These are phyloP conservation scores for Acorus calamus DNA, from an alignment of 106 monocot genomes.

Conservation along the genomic window DNA sequence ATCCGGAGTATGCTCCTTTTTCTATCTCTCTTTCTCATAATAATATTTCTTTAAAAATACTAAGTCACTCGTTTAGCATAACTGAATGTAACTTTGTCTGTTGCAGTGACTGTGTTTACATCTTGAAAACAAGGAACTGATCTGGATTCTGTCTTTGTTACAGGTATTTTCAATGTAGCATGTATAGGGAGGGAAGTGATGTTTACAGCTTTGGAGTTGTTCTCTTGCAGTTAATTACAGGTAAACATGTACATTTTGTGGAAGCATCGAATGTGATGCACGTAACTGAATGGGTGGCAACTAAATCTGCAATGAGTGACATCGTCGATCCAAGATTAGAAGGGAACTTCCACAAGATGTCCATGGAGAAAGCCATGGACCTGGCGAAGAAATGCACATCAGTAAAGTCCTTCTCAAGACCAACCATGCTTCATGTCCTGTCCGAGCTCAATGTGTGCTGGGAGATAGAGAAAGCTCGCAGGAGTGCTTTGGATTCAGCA, in stretches of 20 bases:
- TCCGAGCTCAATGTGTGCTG: slow-evolving; percentile 18
- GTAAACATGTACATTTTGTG: background rate
- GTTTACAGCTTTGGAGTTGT: slow-evolving; percentile 39
- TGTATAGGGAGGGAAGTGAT: slow-evolving; percentile 26
- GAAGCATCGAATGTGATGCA: slow-evolving; percentile 4
- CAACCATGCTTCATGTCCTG: slow-evolving; percentile 33
- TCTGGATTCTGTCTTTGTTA: background rate
- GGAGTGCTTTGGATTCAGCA: background rate
- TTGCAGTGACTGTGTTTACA: background rate
- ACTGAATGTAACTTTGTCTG: background rate
- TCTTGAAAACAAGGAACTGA: background rate
- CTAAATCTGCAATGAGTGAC: background rate
- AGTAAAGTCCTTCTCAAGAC: slow-evolving; percentile 10
- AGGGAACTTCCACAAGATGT: slow-evolving; percentile 10
- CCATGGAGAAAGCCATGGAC: slow-evolving; percentile 15
- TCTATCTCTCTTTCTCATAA: background rate
- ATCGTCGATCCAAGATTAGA: slow-evolving; percentile 20
- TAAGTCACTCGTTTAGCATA: background rate
- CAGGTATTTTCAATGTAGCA: slow-evolving; percentile 12
- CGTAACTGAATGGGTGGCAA: slow-evolving; percentile 10
- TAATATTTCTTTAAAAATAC: background rate
- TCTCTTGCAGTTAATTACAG: slow-evolving; percentile 20
- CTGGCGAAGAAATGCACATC: slow-evolving; percentile 20
- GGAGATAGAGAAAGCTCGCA: background rate
- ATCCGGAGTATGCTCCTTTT: slow-evolving; percentile 14